phyloP scores from a whole-genome alignment of 192 early-diverging fungal genomes.

The Phlyctochytrium bullatum region DNA sequence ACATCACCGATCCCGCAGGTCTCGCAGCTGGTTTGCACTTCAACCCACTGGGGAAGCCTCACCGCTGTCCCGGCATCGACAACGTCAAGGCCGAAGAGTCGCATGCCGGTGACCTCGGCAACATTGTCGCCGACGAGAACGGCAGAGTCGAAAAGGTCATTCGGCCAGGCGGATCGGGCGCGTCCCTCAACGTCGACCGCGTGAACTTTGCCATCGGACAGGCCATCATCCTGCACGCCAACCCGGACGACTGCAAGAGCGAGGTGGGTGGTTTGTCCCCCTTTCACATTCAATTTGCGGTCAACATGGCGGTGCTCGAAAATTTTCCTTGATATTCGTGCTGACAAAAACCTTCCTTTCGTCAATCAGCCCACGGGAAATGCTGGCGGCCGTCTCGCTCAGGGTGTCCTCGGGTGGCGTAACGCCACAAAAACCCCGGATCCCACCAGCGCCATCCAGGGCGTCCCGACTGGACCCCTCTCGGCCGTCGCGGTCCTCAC shows the following conservation, averaged over 20 bases:
- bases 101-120: constrained; percentile 20
- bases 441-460: too few species aligned
- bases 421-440: constrained; percentile 2
- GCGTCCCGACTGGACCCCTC: background rate
- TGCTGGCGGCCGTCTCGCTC: constrained; percentile 23
- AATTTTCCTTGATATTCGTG: too few species aligned
- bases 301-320: too few species aligned
- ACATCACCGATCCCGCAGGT: constrained; percentile 16
- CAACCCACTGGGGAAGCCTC: constrained; percentile 24
- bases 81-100: background rate
- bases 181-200: background rate
- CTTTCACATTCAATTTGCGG: background rate
- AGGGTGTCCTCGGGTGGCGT: constrained; percentile 22
- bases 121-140: background rate
- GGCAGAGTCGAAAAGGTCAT: background rate
- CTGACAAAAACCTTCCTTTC: too few species aligned
- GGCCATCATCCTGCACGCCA: constrained; percentile 12
- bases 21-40: constrained; percentile 21
- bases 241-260: constrained; percentile 12
- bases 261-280: constrained; percentile 3
- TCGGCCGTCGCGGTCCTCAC: constrained; percentile 2
- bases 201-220: constrained; percentile 15
- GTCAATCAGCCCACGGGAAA: constrained; percentile 21
- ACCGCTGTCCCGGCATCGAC: constrained; percentile 16
- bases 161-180: background rate